These are phyloP conservation scores for Mycena vitilis DNA, from an alignment of 768 basidiomycete species.

Conservation along the genomic window DNA sequence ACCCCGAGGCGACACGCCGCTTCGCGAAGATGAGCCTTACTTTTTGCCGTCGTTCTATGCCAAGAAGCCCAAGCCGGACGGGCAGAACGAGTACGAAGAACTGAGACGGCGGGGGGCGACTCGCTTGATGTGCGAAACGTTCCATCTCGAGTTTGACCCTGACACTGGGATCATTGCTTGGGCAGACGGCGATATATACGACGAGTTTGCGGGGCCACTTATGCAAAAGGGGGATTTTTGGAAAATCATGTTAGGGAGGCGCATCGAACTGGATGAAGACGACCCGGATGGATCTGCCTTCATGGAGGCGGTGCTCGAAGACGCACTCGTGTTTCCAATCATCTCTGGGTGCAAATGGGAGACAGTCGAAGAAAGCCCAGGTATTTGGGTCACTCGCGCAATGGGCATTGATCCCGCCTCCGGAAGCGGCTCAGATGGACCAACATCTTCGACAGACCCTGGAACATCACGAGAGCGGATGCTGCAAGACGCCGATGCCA, in stretches of 20 bases:
- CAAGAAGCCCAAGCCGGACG: conserved; percentile 1
- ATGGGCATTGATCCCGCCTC: conserved; percentile 6
- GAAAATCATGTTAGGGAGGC: conserved; percentile 54
- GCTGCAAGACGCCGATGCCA: background rate
- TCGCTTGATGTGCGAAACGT: conserved; percentile 52
- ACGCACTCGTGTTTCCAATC: conserved; percentile 43
- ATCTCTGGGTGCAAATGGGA: conserved; percentile 39
- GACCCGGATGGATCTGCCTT: conserved; percentile 51
- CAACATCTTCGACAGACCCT: background rate
- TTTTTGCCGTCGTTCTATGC: conserved; percentile 21
- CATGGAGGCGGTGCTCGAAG: conserved; percentile 48
- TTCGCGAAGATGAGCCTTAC: conserved; percentile 34
- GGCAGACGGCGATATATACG: conserved; percentile 46
- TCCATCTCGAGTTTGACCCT: conserved; percentile 45
- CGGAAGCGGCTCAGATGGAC: conserved; percentile 9
- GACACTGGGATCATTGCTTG: conserved; percentile 49
- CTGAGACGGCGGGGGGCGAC: conserved; percentile 49
- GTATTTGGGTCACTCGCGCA: conserved; percentile 48
- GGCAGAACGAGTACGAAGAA: conserved; percentile 41
- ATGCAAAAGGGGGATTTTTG: conserved; percentile 50
- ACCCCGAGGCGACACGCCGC: conserved; percentile 48
- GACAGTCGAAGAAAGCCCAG: conserved; percentile 44
- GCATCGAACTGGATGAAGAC: conserved; percentile 48
- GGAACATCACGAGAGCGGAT: background rate
- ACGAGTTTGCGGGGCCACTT: conserved; percentile 46